Conservation (phyloP, 805 yeast genomes). For the Sugiyamaella smithiae region DNA sequence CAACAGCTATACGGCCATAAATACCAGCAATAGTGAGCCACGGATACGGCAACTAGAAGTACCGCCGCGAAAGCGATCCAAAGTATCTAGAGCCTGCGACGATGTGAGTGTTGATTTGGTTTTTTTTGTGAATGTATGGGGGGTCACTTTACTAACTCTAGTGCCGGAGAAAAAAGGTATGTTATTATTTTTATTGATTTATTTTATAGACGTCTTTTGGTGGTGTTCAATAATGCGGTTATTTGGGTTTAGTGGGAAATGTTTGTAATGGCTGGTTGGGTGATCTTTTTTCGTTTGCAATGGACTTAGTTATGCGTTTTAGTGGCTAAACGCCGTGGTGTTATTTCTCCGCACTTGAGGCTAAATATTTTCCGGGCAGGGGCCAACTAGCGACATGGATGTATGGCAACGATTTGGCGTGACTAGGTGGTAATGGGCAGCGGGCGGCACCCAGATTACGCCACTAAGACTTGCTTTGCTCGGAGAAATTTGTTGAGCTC, state of each 20-base stretch:
- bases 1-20: not conserved
- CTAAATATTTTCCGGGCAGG: slow-evolving; percentile 1
- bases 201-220: no score
- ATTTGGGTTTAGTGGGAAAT: not conserved
- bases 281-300: no score
- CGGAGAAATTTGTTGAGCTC: not conserved
- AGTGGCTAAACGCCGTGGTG: no score
- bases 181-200: slow-evolving; percentile 17
- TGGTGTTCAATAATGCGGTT: no score
- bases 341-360: not conserved
- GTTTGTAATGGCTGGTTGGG: no score
- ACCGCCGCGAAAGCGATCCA: slow-evolving; percentile 47
- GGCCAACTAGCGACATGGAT: no score
- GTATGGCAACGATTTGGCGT: no score
- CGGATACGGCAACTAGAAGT: slow-evolving; percentile 7
- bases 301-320: no score
- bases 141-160: slow-evolving; percentile 25
- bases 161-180: slow-evolving; percentile 43
- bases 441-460: no score
- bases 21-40: slow-evolving; percentile 3
- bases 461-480: no score
- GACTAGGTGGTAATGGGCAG: no score
- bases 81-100: slow-evolving; percentile 59
- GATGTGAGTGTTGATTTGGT: slow-evolving; percentile 31
- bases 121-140: no score